phyloP scores from a whole-genome alignment of 2,329 filamentous ascomycete species.

The Paracoccidioides brasiliensis region DNA sequence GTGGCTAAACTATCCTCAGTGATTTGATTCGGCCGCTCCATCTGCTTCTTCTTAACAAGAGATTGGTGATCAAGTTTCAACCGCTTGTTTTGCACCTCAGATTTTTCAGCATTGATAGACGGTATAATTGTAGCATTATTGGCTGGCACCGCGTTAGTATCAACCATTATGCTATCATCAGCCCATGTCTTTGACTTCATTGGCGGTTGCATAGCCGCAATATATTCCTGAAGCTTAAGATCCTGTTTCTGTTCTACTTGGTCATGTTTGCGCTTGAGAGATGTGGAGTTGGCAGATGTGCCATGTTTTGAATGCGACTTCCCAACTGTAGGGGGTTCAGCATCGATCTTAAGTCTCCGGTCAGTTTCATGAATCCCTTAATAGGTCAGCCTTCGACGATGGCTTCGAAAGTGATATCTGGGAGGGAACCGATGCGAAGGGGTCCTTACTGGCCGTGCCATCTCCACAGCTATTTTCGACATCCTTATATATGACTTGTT shows the following conservation, averaged over 20 bases:
- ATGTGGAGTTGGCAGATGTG: conserved; percentile 13
- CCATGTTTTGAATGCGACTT: conserved; percentile 12
- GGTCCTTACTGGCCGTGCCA: conserved; percentile 61
- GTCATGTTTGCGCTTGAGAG: conserved; percentile 30
- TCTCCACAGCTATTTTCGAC: conserved; percentile 83
- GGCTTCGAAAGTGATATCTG: conserved; percentile 6
- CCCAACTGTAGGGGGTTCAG: conserved; percentile 18
- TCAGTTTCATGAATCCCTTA: conserved; percentile 28
- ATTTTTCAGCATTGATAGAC: conserved; percentile 37
- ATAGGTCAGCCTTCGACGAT: conserved; percentile 12
- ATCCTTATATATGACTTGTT: conserved; percentile 91
- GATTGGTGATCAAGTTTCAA: background rate
- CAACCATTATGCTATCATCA: conserved; percentile 36
- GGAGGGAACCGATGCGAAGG: conserved; percentile 7
- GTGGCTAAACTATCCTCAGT: background rate
- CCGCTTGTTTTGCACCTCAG: conserved; percentile 16
- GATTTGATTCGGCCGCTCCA: background rate
- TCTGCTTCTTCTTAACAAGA: background rate
- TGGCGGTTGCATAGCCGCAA: conserved; percentile 64
- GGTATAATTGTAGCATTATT: conserved; percentile 14
- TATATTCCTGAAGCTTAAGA: conserved; percentile 72
- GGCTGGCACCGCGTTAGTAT: conserved; percentile 13
- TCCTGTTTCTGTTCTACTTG: conserved; percentile 53
- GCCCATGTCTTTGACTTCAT: conserved; percentile 53
- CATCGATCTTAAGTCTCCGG: conserved; percentile 29